Evolutionary conservation across 2,329 filamentous ascomycete species (phyloP).

Genomic region (Epichloe amarillans): DNA sequence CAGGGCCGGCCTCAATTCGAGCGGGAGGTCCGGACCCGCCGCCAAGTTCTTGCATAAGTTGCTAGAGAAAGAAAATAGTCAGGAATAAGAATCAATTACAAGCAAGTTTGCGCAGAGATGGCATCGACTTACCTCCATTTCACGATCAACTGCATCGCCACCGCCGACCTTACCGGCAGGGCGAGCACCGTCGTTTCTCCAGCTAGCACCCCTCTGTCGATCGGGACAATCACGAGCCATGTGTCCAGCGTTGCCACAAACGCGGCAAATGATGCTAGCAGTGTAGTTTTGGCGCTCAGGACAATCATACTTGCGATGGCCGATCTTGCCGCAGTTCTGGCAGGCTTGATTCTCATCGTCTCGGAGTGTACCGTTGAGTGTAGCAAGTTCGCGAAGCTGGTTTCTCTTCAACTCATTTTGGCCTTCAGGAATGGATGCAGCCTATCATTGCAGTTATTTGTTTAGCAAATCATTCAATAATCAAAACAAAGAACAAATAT

Average conservation of each 20-base stretch:
- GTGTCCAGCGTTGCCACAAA: slow-evolving; percentile 94
- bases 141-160: slow-evolving; percentile 78
- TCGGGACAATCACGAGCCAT: slow-evolving; percentile 98
- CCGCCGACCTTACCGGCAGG: slow-evolving; percentile 55
- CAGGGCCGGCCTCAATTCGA: slow-evolving; percentile 77
- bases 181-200: slow-evolving; percentile 60
- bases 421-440: slow-evolving; percentile 93
- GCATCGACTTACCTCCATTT: slow-evolving; percentile 68
- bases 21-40: slow-evolving; percentile 59
- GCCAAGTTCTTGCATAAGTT: slow-evolving; percentile 95
- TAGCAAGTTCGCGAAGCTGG: slow-evolving; percentile 92
- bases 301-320: slow-evolving; percentile 97
- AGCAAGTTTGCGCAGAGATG: neutral
- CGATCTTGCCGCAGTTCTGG: slow-evolving; percentile 98
- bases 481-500: neutral
- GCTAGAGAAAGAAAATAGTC: slow-evolving; percentile 35
- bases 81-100: slow-evolving; percentile 18
- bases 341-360: slow-evolving; percentile 99
- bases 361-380: slow-evolving; percentile 95
- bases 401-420: slow-evolving; percentile 99
- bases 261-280: slow-evolving; percentile 97
- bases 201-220: slow-evolving; percentile 76
- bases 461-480: neutral
- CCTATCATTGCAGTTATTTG: slow-evolving; percentile 38
- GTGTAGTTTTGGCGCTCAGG: slow-evolving; percentile 96